phyloP scores from a whole-genome alignment of 2,329 filamentous ascomycete genomes.

The Claviceps digitariae region DNA sequence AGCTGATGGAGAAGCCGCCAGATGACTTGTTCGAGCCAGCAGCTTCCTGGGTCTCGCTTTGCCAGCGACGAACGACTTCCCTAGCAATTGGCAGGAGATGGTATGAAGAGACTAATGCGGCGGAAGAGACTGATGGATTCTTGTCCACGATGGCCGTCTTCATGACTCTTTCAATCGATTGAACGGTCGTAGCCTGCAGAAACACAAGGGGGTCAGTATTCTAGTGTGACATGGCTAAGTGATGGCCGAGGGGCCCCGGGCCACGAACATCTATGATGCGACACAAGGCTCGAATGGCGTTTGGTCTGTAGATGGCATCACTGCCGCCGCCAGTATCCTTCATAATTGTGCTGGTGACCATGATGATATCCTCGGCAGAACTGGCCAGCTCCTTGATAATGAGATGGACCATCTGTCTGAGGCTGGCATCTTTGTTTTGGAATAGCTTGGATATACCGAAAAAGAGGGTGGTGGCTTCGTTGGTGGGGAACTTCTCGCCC shows the following conservation, averaged over 20 bases:
- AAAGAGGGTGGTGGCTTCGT: slow-evolving; percentile 96
- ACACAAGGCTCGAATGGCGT: slow-evolving; percentile 89
- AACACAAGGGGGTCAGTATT: background rate
- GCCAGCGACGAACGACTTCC: slow-evolving; percentile 93
- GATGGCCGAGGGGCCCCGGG: background rate
- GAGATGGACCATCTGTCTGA: slow-evolving; percentile 97
- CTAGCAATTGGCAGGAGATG: slow-evolving; percentile 92
- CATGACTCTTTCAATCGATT: slow-evolving; percentile 95
- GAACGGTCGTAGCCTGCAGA: slow-evolving; percentile 72
- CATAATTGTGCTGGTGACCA: slow-evolving; percentile 99
- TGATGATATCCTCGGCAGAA: slow-evolving; percentile 97
- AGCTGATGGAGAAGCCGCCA: slow-evolving; percentile 80
- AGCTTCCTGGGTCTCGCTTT: slow-evolving; percentile 95
- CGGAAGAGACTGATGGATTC: slow-evolving; percentile 92
- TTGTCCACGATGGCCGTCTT: slow-evolving; percentile 99
- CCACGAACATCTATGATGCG: slow-evolving; percentile 81
- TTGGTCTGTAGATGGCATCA: slow-evolving; percentile 85
- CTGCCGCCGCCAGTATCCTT: slow-evolving; percentile 95
- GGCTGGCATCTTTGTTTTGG: slow-evolving; percentile 96
- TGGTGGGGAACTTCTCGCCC: slow-evolving; percentile 90
- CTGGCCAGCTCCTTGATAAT: slow-evolving; percentile 94
- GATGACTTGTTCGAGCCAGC: slow-evolving; percentile 82
- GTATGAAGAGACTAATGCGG: slow-evolving; percentile 91
- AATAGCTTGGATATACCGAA: slow-evolving; percentile 98
- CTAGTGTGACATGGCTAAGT: background rate